Percentiles rank a stretch among this genome's conserved stretches.
Evolutionary conservation across 108 stramenopile species (phyloP).

Genomic region (Nitzschia inconspicua): DNA sequence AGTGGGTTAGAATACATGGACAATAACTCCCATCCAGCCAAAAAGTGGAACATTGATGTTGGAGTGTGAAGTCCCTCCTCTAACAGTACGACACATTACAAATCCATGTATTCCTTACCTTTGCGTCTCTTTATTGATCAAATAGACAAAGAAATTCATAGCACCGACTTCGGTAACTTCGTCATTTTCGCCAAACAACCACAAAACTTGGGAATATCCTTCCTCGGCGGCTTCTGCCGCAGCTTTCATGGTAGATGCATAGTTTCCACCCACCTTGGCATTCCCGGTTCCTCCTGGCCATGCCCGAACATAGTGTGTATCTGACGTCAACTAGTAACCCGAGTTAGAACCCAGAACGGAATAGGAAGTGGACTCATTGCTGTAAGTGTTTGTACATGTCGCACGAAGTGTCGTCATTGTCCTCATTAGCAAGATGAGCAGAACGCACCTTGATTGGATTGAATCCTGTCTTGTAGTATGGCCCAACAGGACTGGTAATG

Average conservation of each 20-base stretch:
- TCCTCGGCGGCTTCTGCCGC: constrained; percentile 62
- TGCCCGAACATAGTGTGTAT: constrained; percentile 85
- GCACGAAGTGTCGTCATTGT: too few species aligned
- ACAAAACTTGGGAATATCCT: constrained; percentile 90
- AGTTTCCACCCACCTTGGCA: constrained; percentile 94
- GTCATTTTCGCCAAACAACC: constrained; percentile 89
- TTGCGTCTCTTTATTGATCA: constrained; percentile 61
- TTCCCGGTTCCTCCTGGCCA: constrained; percentile 95
- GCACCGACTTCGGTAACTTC: constrained; percentile 94
- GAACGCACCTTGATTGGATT: constrained; percentile 87
- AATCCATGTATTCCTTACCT: too few species aligned
- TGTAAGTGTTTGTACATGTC: too few species aligned
- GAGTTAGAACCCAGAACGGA: too few species aligned
- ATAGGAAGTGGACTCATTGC: too few species aligned
- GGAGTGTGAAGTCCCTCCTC: too few species aligned
- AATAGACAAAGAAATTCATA: constrained; percentile 96
- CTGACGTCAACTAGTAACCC: constrained; percentile 83
- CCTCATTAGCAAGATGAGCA: too few species aligned
- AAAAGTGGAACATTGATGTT: too few species aligned
- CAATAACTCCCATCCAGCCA: too few species aligned
- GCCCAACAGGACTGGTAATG: constrained; percentile 90
- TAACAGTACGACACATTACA: too few species aligned
- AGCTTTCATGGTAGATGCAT: constrained; percentile 92
- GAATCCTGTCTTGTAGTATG: constrained; percentile 93
- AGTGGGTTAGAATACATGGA: too few species aligned